phyloP scores from a whole-genome alignment of 164 flowering plant species.

The Cinnamomum chago region DNA sequence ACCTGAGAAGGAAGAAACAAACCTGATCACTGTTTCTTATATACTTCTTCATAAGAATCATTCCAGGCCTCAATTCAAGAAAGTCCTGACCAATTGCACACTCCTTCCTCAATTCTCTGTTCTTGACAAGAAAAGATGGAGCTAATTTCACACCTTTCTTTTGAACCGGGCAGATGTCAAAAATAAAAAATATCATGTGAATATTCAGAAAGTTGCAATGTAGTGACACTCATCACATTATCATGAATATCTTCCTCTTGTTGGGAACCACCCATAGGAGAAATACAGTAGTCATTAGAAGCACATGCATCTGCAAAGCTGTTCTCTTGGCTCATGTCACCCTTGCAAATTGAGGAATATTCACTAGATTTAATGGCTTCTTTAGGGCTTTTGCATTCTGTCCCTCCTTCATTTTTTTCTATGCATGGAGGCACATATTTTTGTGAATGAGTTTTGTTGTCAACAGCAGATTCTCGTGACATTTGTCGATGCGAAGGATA shows the following conservation, averaged over 20 bases:
- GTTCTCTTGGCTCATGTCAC: not conserved
- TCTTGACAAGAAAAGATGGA: constrained; percentile 36
- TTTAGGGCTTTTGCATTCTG: not conserved
- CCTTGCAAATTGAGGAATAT: not conserved
- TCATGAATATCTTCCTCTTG: not conserved
- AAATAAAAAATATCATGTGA: constrained; percentile 7
- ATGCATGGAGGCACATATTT: not conserved
- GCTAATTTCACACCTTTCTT: constrained; percentile 25
- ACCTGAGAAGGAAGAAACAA: not conserved
- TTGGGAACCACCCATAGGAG: not conserved
- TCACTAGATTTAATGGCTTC: not conserved
- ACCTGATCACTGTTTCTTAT: constrained; percentile 56
- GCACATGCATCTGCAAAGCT: not conserved
- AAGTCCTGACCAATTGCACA: constrained; percentile 14
- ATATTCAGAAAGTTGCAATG: constrained; percentile 1
- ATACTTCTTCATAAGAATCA: constrained; percentile 54
- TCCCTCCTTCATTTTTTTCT: not conserved
- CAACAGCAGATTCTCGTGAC: not conserved
- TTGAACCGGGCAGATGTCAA: constrained; percentile 46
- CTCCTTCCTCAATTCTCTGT: constrained; percentile 44
- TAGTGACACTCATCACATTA: not conserved
- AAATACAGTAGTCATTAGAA: not conserved
- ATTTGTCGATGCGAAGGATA: not conserved
- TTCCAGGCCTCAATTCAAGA: constrained; percentile 45
- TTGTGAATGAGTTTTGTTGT: not conserved